Evolutionary conservation across 208 protist species (phyloP).

Genomic region (Histomonas meleagridis): DNA sequence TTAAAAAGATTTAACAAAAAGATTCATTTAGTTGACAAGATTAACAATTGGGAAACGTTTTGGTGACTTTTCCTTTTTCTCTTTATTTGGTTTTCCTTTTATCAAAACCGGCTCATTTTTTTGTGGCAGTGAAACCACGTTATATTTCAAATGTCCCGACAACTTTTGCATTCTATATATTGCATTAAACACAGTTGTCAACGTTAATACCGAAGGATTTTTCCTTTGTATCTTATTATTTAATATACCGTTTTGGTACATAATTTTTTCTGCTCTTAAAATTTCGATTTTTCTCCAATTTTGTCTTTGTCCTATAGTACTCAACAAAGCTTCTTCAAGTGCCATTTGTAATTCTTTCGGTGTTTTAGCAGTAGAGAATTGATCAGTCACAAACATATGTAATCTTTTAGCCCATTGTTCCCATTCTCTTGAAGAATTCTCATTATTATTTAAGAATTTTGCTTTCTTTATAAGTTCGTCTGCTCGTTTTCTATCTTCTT

Average conservation of each 20-base stretch:
- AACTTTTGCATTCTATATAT: neutral
- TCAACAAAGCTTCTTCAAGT: neutral
- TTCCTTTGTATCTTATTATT: neutral
- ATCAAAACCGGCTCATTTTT: too few relatives aligned
- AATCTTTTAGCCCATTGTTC: neutral
- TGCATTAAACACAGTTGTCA: neutral
- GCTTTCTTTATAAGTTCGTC: neutral
- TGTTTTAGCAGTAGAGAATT: neutral
- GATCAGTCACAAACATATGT: neutral
- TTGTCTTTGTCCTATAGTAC: neutral
- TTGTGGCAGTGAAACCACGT: too few relatives aligned
- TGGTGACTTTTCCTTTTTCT: too few relatives aligned
- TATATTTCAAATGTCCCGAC: neutral
- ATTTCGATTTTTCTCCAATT: slow-evolving; percentile 19
- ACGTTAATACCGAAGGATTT: neutral
- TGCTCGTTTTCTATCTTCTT: too few relatives aligned
- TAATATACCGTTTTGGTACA: neutral
- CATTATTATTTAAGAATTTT: neutral
- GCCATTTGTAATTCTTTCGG: neutral
- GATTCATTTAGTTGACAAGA: too few relatives aligned
- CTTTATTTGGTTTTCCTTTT: too few relatives aligned
- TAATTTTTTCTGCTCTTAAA: neutral
- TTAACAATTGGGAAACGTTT: too few relatives aligned
- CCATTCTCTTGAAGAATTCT: neutral
- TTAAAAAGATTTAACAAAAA: too few relatives aligned